These are phyloP conservation scores for Durio zibethinus DNA, from an alignment of 345 rosid genomes.

Conservation along the genomic window DNA sequence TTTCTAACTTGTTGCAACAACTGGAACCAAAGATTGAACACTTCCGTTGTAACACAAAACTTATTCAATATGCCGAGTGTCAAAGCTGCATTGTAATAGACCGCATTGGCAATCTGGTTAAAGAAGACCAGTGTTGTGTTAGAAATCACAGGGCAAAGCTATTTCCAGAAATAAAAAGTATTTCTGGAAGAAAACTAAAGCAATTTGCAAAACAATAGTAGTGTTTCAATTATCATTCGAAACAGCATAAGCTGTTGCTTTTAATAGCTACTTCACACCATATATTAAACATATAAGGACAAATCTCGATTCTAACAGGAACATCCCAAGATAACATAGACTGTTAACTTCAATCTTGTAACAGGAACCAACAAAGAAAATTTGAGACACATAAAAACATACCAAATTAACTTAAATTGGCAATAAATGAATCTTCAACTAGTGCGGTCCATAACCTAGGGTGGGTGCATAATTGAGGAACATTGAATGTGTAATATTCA, in stretches of 20 bases:
- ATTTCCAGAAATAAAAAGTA: background rate
- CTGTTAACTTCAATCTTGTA: background rate
- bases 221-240: background rate
- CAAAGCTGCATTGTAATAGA: constrained; percentile 79
- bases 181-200: background rate
- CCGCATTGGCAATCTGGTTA: constrained; percentile 85
- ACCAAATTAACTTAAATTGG: background rate
- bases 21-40: constrained; percentile 91
- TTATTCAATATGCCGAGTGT: constrained; percentile 76
- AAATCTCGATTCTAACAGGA: background rate
- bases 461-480: background rate
- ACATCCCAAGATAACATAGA: background rate
- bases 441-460: background rate
- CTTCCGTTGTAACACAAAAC: constrained; percentile 69
- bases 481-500: background rate
- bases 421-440: background rate
- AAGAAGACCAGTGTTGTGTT: background rate
- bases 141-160: background rate
- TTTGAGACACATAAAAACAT: background rate
- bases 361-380: background rate
- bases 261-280: background rate
- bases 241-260: background rate
- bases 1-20: constrained; percentile 90
- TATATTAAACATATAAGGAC: background rate
- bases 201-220: background rate